Evolutionary conservation across 192 early-diverging fungal genomes (phyloP).

Genomic region (Gryganskiella cystojenkinii): DNA sequence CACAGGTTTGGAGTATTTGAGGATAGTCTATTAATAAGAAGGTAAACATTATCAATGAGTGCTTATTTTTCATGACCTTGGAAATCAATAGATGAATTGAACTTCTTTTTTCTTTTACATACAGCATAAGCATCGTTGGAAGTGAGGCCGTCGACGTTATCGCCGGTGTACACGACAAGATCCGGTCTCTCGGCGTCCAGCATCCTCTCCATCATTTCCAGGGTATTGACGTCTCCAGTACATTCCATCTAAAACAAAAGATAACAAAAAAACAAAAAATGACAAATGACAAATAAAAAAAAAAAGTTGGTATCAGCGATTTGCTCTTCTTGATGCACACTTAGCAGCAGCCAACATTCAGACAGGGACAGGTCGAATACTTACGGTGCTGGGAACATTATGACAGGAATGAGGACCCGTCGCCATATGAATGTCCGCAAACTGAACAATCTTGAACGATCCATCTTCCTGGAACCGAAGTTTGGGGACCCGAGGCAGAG

Average conservation of each 20-base stretch:
- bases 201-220: constrained; percentile 52
- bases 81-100: not conserved
- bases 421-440: constrained; percentile 60
- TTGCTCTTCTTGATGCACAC: too few relatives aligned
- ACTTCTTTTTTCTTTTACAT: too few relatives aligned
- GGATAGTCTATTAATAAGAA: constrained; percentile 27
- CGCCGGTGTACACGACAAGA: constrained; percentile 58
- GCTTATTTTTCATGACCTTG: not conserved
- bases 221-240: constrained; percentile 52
- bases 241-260: constrained; percentile 41
- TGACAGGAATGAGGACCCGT: constrained; percentile 53
- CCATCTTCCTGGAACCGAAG: constrained; percentile 52
- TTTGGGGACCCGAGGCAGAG: constrained; percentile 16
- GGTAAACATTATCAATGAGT: not conserved
- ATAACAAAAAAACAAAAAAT: not conserved
- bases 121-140: constrained; percentile 50
- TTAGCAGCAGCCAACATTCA: too few relatives aligned
- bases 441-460: constrained; percentile 60
- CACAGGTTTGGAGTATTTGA: constrained; percentile 44
- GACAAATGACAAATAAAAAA: not conserved
- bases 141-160: constrained; percentile 54
- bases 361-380: not conserved
- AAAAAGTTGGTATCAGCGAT: too few relatives aligned
- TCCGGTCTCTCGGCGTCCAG: constrained; percentile 56
- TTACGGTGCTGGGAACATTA: constrained; percentile 46